Conservation (phyloP, 495 filamentous ascomycete genomes). For the Lichina pygmaea region DNA sequence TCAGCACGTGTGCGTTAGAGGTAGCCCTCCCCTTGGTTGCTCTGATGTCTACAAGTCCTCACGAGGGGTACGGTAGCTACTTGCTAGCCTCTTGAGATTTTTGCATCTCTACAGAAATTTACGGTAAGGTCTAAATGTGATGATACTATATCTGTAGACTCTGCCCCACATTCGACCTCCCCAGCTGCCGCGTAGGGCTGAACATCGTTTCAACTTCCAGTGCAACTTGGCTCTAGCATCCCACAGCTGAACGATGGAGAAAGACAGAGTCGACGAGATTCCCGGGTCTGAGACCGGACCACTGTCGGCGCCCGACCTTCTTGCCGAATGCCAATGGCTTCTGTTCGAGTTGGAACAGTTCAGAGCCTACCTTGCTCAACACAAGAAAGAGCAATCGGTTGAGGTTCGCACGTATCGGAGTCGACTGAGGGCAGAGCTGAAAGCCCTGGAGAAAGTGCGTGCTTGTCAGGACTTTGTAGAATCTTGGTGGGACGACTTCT, state of each 20-base stretch:
- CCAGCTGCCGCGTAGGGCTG: too few relatives aligned
- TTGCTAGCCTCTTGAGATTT: too few relatives aligned
- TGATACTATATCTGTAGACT: too few relatives aligned
- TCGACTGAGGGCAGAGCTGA: conserved; percentile 20
- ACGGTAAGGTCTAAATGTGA: too few relatives aligned
- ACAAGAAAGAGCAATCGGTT: conserved; percentile 16
- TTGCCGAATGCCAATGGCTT: not conserved
- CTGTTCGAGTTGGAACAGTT: conserved; percentile 3
- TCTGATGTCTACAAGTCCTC: too few relatives aligned
- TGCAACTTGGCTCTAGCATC: not conserved
- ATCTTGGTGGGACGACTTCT: not conserved
- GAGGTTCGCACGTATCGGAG: conserved; percentile 24
- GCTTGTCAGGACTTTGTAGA: conserved; percentile 1
- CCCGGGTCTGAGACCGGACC: not conserved
- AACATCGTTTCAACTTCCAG: too few relatives aligned
- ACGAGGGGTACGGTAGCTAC: too few relatives aligned
- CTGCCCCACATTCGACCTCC: too few relatives aligned
- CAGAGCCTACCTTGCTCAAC: not conserved
- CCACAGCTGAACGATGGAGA: not conserved
- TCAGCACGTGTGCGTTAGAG: too few relatives aligned
- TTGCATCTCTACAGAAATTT: too few relatives aligned
- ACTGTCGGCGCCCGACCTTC: not conserved
- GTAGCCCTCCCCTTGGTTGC: too few relatives aligned
- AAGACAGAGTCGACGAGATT: not conserved
- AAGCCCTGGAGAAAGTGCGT: conserved; percentile 20